phyloP scores from a whole-genome alignment of 768 basidiomycete genomes.

The Hortiboletus flavorubellus region DNA sequence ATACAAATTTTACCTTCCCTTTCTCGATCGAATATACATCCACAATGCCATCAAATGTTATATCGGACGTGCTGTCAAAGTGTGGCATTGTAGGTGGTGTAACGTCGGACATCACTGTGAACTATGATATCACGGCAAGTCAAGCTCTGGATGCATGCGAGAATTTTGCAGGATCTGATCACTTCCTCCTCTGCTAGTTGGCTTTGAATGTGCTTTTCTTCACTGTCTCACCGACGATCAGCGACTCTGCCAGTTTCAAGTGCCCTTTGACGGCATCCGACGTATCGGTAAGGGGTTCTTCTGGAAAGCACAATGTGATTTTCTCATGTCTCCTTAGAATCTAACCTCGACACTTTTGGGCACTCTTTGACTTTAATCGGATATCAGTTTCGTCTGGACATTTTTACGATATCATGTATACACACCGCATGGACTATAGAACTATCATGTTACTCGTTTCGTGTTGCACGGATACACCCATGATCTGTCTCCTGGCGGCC shows the following conservation, averaged over 20 bases:
- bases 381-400: conserved; percentile 5
- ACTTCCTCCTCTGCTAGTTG: conserved; percentile 39
- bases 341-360: conserved; percentile 17
- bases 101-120: conserved; percentile 49
- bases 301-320: neutral
- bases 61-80: conserved; percentile 59
- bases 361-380: neutral
- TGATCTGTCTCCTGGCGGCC: too few species aligned
- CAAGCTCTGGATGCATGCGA: neutral
- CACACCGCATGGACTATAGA: conserved; percentile 20
- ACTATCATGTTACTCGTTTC: neutral
- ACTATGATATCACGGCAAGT: conserved; percentile 63
- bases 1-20: conserved; percentile 73
- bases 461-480: neutral
- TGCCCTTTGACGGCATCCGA: conserved; percentile 54
- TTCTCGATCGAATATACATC: conserved; percentile 63
- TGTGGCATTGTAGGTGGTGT: conserved; percentile 53
- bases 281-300: conserved; percentile 16
- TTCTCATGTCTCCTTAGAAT: conserved; percentile 19
- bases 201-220: conserved; percentile 63
- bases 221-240: conserved; percentile 63
- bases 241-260: conserved; percentile 54
- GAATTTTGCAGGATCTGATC: conserved; percentile 8
- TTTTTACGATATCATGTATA: conserved; percentile 8
- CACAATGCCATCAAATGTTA: conserved; percentile 51